These are phyloP conservation scores for Saraca asoca DNA, from an alignment of 331 rosid species.

Conservation along the genomic window DNA sequence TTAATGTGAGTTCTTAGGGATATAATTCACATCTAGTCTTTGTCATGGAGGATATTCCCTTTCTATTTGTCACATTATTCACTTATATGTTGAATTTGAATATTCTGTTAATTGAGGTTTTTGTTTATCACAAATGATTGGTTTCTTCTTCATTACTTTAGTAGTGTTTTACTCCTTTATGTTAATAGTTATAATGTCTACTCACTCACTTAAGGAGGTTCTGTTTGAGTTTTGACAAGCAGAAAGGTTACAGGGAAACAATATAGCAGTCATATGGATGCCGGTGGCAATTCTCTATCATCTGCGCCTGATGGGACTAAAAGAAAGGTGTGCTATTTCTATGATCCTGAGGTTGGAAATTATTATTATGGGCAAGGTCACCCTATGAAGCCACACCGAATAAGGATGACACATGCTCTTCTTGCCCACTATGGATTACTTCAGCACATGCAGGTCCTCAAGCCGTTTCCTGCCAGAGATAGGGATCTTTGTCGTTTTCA, in stretches of 20 bases:
- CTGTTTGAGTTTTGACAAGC: constrained; percentile 27
- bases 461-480: constrained; percentile 93
- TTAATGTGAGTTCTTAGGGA: background rate
- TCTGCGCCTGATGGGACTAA: constrained; percentile 88
- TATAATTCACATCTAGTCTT: background rate
- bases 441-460: constrained; percentile 89
- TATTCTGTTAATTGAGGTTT: background rate
- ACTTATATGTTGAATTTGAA: constrained; percentile 5
- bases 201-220: background rate
- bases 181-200: background rate
- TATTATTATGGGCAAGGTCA: constrained; percentile 97
- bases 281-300: constrained; percentile 79
- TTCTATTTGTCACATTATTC: background rate
- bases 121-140: background rate
- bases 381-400: constrained; percentile 98
- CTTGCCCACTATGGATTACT: constrained; percentile 93
- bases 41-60: background rate
- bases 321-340: constrained; percentile 88
- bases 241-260: constrained; percentile 11
- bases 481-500: constrained; percentile 90
- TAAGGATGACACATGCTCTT: constrained; percentile 91
- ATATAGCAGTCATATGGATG: constrained; percentile 48
- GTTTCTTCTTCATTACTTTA: constrained; percentile 2
- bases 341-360: constrained; percentile 96
- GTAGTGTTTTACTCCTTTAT: background rate